These are phyloP conservation scores for Tolypocladium endophyticum DNA, from an alignment of 2,329 filamentous ascomycete species.

Conservation along the genomic window DNA sequence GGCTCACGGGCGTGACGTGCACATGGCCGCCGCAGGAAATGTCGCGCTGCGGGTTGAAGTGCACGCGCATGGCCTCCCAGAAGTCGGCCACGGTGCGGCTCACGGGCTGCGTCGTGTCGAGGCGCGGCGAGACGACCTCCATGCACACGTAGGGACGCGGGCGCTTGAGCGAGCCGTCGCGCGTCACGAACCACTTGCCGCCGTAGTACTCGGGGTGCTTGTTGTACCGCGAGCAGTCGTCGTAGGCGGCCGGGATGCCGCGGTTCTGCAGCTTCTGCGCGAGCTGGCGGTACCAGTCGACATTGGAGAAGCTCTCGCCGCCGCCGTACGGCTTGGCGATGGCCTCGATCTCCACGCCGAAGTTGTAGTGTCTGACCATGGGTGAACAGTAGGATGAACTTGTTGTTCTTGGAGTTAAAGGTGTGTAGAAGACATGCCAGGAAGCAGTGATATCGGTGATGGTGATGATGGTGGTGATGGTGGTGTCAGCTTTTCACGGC, in stretches of 20 bases:
- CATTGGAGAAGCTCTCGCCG: constrained; percentile 24
- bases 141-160: constrained; percentile 26
- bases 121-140: constrained; percentile 28
- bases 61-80: constrained; percentile 30
- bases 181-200: constrained; percentile 30
- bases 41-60: constrained; percentile 25
- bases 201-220: constrained; percentile 31
- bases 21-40: constrained; percentile 27
- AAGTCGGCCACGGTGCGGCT: constrained; percentile 24
- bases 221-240: constrained; percentile 26
- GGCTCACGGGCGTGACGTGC: constrained; percentile 25
- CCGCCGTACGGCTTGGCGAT: constrained; percentile 26
- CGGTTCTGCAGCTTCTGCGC: constrained; percentile 27
- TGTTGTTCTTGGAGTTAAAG: too few species aligned
- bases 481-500: not conserved
- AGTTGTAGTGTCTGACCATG: constrained; percentile 26
- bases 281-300: constrained; percentile 29
- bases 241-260: constrained; percentile 24
- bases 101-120: constrained; percentile 22
- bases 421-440: not conserved
- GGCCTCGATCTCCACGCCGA: constrained; percentile 28
- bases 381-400: not conserved
- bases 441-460: not conserved
- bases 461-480: not conserved
- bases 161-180: constrained; percentile 27